These are phyloP conservation scores for Filobasidium wieringae DNA, from an alignment of 768 basidiomycete species.

Conservation along the genomic window DNA sequence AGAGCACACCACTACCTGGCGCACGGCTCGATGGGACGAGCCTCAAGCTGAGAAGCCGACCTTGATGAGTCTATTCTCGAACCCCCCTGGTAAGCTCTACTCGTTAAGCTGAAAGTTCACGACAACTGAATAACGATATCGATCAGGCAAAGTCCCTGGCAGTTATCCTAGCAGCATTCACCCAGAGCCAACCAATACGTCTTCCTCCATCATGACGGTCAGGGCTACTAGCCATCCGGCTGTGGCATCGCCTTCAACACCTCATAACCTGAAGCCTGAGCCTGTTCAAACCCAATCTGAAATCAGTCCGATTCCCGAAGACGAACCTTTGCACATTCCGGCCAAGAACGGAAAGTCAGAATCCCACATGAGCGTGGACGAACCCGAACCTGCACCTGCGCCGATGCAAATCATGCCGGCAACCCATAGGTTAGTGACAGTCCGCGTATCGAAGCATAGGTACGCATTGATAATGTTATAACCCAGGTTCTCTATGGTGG, in stretches of 20 bases:
- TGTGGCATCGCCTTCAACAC: not conserved
- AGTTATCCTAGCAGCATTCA: constrained; percentile 19
- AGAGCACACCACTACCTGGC: constrained; percentile 25
- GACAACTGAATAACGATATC: not conserved
- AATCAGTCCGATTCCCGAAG: not conserved
- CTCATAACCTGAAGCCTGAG: not conserved
- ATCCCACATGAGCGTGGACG: not conserved
- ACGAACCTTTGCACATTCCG: not conserved
- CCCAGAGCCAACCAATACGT: not conserved
- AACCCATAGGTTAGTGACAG: not conserved
- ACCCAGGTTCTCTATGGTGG: not conserved
- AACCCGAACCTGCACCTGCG: not conserved
- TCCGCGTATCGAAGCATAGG: not conserved
- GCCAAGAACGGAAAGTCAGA: not conserved
- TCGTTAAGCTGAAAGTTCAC: not conserved
- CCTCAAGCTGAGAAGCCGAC: constrained; percentile 14
- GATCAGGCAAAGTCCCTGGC: constrained; percentile 1
- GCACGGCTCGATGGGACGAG: constrained; percentile 38
- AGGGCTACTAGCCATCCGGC: not conserved
- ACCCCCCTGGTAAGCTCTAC: constrained; percentile 28
- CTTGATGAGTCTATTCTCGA: constrained; percentile 21
- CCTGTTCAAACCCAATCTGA: not conserved
- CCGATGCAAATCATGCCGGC: not conserved
- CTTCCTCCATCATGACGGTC: not conserved
- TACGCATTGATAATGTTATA: not conserved